These are phyloP conservation scores for Kodamaea neixiangensis DNA, from an alignment of 805 yeast species.

Conservation along the genomic window DNA sequence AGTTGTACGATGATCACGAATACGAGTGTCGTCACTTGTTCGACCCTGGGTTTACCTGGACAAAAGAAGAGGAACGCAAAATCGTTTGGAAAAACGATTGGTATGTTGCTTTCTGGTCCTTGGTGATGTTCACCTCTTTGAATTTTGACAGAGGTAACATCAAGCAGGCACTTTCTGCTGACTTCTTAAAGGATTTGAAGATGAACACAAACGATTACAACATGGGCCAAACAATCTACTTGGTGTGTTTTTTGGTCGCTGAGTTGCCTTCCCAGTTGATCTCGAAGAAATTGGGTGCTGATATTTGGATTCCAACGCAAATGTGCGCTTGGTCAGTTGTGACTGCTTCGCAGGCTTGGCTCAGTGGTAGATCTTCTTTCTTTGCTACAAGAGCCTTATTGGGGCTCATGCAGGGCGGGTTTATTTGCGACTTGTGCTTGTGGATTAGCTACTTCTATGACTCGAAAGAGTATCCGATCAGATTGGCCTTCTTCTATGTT, in stretches of 20 bases:
- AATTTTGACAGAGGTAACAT: slow-evolving; percentile 28
- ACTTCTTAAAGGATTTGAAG: slow-evolving; percentile 22
- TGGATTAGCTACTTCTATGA: slow-evolving; percentile 72
- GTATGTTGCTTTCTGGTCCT: slow-evolving; percentile 24
- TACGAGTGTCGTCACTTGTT: slow-evolving; percentile 59
- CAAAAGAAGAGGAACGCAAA: slow-evolving; percentile 22
- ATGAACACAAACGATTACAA: slow-evolving; percentile 26
- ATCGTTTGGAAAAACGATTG: slow-evolving; percentile 23
- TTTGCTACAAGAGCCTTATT: slow-evolving; percentile 24
- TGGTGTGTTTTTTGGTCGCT: slow-evolving; percentile 24
- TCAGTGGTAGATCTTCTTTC: slow-evolving; percentile 20
- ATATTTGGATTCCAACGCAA: slow-evolving; percentile 27
- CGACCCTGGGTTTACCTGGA: slow-evolving; percentile 53
- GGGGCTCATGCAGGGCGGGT: slow-evolving; percentile 28
- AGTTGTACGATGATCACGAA: slow-evolving; percentile 46
- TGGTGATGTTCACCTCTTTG: slow-evolving; percentile 23
- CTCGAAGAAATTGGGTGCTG: slow-evolving; percentile 28
- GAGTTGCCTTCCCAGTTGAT: slow-evolving; percentile 29
- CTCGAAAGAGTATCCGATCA: slow-evolving; percentile 53
- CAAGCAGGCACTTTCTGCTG: slow-evolving; percentile 26
- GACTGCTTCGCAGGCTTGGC: slow-evolving; percentile 23
- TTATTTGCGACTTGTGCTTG: slow-evolving; percentile 59
- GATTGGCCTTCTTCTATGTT: slow-evolving; percentile 63
- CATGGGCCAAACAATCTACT: slow-evolving; percentile 24
- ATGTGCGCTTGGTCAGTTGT: slow-evolving; percentile 26